Base-by-base conservation (phyloP, 805 yeast species). In the Debaryomyces maramus region DNA sequence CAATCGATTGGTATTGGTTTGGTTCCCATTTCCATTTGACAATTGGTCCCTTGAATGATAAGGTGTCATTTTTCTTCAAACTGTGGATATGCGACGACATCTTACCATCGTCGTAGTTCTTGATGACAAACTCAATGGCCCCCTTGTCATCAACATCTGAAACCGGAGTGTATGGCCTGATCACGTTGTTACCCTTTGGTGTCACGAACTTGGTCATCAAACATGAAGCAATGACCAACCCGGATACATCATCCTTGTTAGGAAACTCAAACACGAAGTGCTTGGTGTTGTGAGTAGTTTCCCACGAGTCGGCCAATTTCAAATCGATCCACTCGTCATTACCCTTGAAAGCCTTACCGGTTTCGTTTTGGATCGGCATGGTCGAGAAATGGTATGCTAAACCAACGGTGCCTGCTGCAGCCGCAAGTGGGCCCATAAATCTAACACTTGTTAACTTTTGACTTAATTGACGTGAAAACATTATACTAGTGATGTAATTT, bases 31-130 rank as follows among this genome's bases (percentile, higher is more conserved):
- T 80, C 87, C 93, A 90, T 75, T 93, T 93, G 56, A 76, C 73
- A 50, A 89, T 77, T 50, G 98, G 98, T 36, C 99, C 99, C 74
- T 89, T 91, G 77, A 93, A 85, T 7, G 96, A 69, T 41, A 93
- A 75, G 37, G 89, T 79, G 56, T 93, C 98, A 55, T 84, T 78
- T 45, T 77, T 80, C 65, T 85, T 81, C 61, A 91, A 78, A 44
- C 66, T 65, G 61, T 75, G 78, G 43, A 88, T 65, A 67, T 88
- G 93, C 58, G 72, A 71, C 39, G 91, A 78, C 80, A 89, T 81
- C 69, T 86, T 85, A 56, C 98, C 97, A 40, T 74, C 78, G 37
- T 82, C 85, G 71, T 93, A 93, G 47, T 72, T 78, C 78, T 93
- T 93, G 67, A 93, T 74, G 44, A 90, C 78, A 50, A 93, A 77